phyloP scores from a whole-genome alignment of 2,329 filamentous ascomycete species.

The Metarhizium brunneum region DNA sequence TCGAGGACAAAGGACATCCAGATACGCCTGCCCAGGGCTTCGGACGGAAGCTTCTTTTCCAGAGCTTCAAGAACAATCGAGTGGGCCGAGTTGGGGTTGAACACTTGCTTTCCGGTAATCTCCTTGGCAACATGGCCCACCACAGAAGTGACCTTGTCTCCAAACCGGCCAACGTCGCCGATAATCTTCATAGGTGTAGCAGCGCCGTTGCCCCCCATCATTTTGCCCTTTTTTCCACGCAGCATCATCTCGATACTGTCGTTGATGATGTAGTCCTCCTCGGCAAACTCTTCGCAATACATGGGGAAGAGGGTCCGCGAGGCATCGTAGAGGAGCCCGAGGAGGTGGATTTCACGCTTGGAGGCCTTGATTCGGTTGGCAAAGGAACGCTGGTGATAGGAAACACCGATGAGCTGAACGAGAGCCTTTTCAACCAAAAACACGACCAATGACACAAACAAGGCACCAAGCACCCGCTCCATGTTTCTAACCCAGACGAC shows the following conservation, averaged over 20 bases:
- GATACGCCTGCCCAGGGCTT: constrained; percentile 86
- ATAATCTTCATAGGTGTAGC: constrained; percentile 73
- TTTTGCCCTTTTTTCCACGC: constrained; percentile 39
- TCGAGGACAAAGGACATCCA: constrained; percentile 99
- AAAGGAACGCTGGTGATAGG: constrained; percentile 79
- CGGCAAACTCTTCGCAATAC: constrained; percentile 81
- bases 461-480: constrained; percentile 55
- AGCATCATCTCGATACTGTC: constrained; percentile 68
- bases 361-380: constrained; percentile 77
- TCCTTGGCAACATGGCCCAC: constrained; percentile 92
- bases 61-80: constrained; percentile 83
- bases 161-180: constrained; percentile 67
- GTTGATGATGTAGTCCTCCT: constrained; percentile 88
- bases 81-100: constrained; percentile 85
- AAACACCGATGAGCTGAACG: constrained; percentile 75
- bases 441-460: constrained; percentile 59
- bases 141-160: constrained; percentile 86
- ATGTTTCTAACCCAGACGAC: constrained; percentile 49
- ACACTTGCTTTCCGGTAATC: constrained; percentile 90
- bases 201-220: constrained; percentile 40
- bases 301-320: constrained; percentile 83
- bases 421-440: constrained; percentile 70
- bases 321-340: constrained; percentile 82
- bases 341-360: constrained; percentile 73
- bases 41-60: constrained; percentile 73